Conservation (phyloP, 352 stramenopile species). For the Globisporangium nunn region DNA sequence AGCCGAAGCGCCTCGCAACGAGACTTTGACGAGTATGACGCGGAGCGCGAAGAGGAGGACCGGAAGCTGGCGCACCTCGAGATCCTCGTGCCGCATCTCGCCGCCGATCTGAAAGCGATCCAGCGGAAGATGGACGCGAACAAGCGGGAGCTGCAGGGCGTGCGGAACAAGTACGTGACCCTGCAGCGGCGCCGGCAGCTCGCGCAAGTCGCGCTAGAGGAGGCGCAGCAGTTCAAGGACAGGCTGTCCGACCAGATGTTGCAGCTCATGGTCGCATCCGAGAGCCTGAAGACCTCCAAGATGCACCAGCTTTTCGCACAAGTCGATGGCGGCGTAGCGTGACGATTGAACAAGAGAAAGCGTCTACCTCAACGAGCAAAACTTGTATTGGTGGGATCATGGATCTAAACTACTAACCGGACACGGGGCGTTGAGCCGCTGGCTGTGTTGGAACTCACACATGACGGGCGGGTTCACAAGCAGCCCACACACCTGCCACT, state of each 20-base stretch:
- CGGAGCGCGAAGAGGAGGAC: conserved; percentile 34
- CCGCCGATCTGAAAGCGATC: conserved; percentile 36
- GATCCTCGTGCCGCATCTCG: conserved; percentile 51
- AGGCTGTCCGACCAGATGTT: conserved; percentile 70
- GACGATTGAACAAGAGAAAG: not conserved
- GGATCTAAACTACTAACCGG: conserved; percentile 25
- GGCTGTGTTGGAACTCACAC: not conserved
- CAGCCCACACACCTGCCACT: not conserved
- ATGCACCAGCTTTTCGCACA: conserved; percentile 76
- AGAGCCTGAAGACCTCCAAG: conserved; percentile 60
- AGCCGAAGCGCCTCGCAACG: conserved; percentile 13
- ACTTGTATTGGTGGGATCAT: conserved; percentile 11
- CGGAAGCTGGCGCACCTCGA: conserved; percentile 55
- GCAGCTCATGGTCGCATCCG: conserved; percentile 54
- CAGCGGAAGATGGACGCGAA: conserved; percentile 42
- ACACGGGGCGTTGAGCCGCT: conserved; percentile 7
- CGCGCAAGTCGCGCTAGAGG: conserved; percentile 60
- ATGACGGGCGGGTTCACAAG: conserved; percentile 1
- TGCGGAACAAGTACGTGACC: conserved; percentile 25
- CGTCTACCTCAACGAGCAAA: conserved; percentile 14
- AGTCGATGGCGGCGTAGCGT: conserved; percentile 23
- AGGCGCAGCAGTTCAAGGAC: conserved; percentile 69
- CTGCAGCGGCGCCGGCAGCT: conserved; percentile 47
- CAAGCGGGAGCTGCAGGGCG: conserved; percentile 26
- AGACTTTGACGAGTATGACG: conserved; percentile 25